Evolutionary conservation across 768 basidiomycete genomes (phyloP).

Genomic region (Tulasnella sp.): DNA sequence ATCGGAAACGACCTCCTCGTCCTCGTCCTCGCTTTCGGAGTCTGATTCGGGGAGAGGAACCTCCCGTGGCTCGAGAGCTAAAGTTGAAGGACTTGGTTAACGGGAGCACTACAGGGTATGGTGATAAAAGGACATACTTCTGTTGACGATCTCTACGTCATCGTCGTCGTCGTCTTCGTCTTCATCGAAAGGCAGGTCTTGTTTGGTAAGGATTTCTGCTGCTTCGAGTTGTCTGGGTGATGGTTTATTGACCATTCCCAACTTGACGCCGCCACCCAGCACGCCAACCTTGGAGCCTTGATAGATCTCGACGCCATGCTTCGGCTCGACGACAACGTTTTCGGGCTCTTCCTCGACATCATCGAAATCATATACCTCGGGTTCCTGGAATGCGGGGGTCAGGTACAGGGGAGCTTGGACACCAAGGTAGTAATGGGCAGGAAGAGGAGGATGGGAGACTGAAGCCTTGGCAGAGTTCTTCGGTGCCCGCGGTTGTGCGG

Average conservation of each 20-base stretch:
- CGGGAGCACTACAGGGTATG: neutral
- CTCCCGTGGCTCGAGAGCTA: neutral
- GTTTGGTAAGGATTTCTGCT: neutral
- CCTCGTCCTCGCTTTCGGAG: neutral
- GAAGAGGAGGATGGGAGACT: neutral
- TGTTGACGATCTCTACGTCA: neutral
- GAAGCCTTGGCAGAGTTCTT: neutral
- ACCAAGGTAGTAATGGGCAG: neutral
- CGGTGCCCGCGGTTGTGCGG: neutral
- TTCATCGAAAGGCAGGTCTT: neutral
- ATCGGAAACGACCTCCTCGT: neutral
- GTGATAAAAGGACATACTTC: neutral
- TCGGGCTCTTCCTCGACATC: conserved; percentile 10
- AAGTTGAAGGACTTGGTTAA: neutral
- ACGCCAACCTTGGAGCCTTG: conserved; percentile 25
- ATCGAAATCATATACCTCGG: conserved; percentile 19
- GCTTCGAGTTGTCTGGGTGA: neutral
- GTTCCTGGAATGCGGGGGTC: neutral
- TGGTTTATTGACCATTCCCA: neutral
- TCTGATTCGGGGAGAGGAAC: neutral
- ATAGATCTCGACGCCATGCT: neutral
- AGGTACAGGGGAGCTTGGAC: neutral
- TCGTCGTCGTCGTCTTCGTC: conserved; percentile 14
- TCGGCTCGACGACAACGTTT: neutral
- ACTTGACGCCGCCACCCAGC: conserved; percentile 25